Conservation (phyloP, 2,329 filamentous ascomycete species). For the Lecanicillium sp. region DNA sequence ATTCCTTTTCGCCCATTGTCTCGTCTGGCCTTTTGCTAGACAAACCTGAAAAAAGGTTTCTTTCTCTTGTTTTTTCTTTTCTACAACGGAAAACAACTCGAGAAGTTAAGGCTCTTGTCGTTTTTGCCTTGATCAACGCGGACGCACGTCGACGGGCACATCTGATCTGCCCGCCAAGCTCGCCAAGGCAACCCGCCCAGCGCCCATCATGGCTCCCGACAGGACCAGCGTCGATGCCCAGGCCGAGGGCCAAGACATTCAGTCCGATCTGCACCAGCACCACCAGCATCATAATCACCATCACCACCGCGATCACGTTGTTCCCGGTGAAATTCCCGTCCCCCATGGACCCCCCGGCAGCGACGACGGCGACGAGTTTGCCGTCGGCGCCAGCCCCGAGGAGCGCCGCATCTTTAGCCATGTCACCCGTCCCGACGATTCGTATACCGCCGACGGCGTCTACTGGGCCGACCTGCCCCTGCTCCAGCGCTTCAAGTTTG, state of each 20-base stretch:
- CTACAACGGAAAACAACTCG: too few relatives aligned
- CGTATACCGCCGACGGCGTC: conserved; percentile 70
- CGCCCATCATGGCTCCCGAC: neutral
- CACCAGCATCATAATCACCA: conserved; percentile 11
- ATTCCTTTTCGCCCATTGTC: too few relatives aligned
- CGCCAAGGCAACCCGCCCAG: neutral
- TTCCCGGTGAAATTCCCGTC: conserved; percentile 46
- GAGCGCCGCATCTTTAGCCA: conserved; percentile 63
- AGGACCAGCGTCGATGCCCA: neutral
- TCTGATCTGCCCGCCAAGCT: neutral
- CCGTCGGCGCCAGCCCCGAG: conserved; percentile 33
- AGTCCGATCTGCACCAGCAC: neutral
- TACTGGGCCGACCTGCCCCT: conserved; percentile 91
- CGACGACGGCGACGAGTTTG: conserved; percentile 38
- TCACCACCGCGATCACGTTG: conserved; percentile 26
- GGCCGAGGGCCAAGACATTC: neutral
- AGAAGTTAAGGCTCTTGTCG: too few relatives aligned
- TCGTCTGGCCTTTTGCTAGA: too few relatives aligned
- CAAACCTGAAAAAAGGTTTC: too few relatives aligned
- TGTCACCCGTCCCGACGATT: conserved; percentile 81
- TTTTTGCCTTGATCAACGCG: too few relatives aligned
- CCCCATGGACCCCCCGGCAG: conserved; percentile 42
- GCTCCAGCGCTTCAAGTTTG: conserved; percentile 63
- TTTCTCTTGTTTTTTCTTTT: too few relatives aligned
- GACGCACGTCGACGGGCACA: too few relatives aligned